Percentiles rank a stretch among this genome's conserved stretches.
Evolutionary conservation across 148 eudicot genomes (phyloP).

Genomic region (Simmondsia chinensis): DNA sequence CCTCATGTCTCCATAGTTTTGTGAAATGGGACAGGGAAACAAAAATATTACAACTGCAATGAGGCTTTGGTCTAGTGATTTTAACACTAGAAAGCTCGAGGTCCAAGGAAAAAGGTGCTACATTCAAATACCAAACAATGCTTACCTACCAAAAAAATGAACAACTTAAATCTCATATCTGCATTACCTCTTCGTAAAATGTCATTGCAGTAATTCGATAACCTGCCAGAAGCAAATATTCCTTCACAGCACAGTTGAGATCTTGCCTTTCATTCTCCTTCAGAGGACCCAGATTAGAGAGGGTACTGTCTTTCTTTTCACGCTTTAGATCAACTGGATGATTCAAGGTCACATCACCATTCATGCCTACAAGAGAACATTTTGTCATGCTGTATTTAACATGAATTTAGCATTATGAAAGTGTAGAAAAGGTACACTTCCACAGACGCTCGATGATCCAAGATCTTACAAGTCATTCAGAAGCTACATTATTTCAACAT

Average conservation of each 20-base stretch:
- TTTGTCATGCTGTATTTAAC: too few species aligned
- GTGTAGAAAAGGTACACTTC: too few species aligned
- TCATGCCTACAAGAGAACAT: slow-evolving; percentile 24
- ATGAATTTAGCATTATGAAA: too few species aligned
- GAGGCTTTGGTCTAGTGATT: too few species aligned
- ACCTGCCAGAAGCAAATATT: slow-evolving; percentile 89
- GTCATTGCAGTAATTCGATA: slow-evolving; percentile 99
- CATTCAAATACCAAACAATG: not conserved
- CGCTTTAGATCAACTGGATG: slow-evolving; percentile 37
- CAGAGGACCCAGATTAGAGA: slow-evolving; percentile 73
- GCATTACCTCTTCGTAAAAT: slow-evolving; percentile 90
- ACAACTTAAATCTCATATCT: not conserved
- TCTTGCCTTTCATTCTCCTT: slow-evolving; percentile 83
- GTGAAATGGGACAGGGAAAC: too few species aligned
- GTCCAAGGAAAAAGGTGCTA: not conserved
- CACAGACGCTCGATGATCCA: too few species aligned
- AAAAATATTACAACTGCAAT: too few species aligned
- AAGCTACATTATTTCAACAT: too few species aligned
- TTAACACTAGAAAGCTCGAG: too few species aligned
- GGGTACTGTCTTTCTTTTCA: slow-evolving; percentile 37
- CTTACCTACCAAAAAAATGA: not conserved
- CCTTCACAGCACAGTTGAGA: slow-evolving; percentile 92
- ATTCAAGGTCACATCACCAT: slow-evolving; percentile 27
- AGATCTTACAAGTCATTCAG: too few species aligned
- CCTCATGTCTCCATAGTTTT: too few species aligned